A percentile compares a stretch with the other conserved stretches of the same genome.
Evolutionary conservation across 2,329 filamentous ascomycete species (phyloP).

Genomic region (Pyrenophora graminea): DNA sequence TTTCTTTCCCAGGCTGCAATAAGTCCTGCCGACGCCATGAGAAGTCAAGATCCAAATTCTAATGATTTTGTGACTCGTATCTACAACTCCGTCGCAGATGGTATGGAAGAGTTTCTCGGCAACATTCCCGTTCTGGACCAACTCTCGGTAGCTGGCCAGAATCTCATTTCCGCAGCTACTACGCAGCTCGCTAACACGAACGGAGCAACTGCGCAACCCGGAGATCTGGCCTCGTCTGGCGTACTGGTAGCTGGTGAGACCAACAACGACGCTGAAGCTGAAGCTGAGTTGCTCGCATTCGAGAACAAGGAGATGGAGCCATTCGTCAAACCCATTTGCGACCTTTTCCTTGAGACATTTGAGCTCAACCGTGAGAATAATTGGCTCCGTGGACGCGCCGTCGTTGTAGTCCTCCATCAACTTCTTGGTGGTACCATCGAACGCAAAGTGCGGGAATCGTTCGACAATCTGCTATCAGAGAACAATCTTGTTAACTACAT

Average conservation of each 20-base stretch:
- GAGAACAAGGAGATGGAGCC: slow-evolving; percentile 81
- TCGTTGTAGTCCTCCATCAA: slow-evolving; percentile 95
- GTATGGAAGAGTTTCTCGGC: slow-evolving; percentile 96
- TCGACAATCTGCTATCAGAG: slow-evolving; percentile 74
- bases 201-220: slow-evolving; percentile 22
- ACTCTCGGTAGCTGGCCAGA: slow-evolving; percentile 88
- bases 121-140: slow-evolving; percentile 96
- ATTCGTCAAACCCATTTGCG: slow-evolving; percentile 97
- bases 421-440: slow-evolving; percentile 95
- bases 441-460: slow-evolving; percentile 86
- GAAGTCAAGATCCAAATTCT: slow-evolving; percentile 62
- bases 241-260: slow-evolving; percentile 52
- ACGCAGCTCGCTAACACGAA: slow-evolving; percentile 52
- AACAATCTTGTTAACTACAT: slow-evolving; percentile 79
- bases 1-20: slow-evolving; percentile 89
- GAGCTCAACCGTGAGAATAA: slow-evolving; percentile 94
- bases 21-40: slow-evolving; percentile 66
- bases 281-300: slow-evolving; percentile 91
- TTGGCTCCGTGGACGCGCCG: slow-evolving; percentile 92
- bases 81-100: slow-evolving; percentile 95
- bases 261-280: slow-evolving; percentile 71
- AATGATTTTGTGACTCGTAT: slow-evolving; percentile 88
- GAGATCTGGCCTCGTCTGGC: slow-evolving; percentile 17
- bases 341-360: slow-evolving; percentile 94
- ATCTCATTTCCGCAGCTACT: slow-evolving; percentile 75